phyloP scores from a whole-genome alignment of 2,329 filamentous ascomycete genomes.

The Lachnellula willkommii region DNA sequence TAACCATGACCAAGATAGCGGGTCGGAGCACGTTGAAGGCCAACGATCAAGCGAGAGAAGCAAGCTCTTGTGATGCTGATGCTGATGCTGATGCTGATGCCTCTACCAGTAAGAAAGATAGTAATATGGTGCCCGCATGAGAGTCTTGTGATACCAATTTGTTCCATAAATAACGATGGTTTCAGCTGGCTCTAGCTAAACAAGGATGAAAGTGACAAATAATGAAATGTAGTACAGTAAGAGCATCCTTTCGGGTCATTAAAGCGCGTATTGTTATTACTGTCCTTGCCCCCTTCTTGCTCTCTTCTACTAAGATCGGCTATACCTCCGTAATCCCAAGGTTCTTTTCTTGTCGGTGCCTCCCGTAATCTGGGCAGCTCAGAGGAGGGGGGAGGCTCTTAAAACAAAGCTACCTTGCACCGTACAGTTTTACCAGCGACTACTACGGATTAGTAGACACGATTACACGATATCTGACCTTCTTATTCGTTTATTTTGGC shows the following conservation, averaged over 20 bases:
- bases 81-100: neutral
- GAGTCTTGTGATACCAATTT: neutral
- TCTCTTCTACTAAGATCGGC: no score
- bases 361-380: no score
- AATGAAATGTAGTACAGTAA: neutral
- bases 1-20: slow-evolving; percentile 6
- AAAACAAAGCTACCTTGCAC: no score
- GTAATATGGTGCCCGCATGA: neutral
- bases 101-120: neutral
- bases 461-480: neutral
- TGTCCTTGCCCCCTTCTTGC: neutral
- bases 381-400: no score
- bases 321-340: no score
- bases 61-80: neutral
- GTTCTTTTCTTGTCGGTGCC: no score
- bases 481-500: slow-evolving; percentile 19
- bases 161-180: slow-evolving; percentile 2
- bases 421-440: neutral
- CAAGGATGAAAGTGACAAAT: no score
- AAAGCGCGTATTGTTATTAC: neutral
- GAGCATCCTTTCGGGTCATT: neutral
- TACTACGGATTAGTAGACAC: neutral
- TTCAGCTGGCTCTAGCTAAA: neutral
- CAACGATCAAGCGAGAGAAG: neutral
- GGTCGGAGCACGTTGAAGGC: neutral